Evolutionary conservation across 352 stramenopile species (phyloP), one percentile per base, ranked within the genome.

Genomic region (Phytophthora constricta): DNA sequence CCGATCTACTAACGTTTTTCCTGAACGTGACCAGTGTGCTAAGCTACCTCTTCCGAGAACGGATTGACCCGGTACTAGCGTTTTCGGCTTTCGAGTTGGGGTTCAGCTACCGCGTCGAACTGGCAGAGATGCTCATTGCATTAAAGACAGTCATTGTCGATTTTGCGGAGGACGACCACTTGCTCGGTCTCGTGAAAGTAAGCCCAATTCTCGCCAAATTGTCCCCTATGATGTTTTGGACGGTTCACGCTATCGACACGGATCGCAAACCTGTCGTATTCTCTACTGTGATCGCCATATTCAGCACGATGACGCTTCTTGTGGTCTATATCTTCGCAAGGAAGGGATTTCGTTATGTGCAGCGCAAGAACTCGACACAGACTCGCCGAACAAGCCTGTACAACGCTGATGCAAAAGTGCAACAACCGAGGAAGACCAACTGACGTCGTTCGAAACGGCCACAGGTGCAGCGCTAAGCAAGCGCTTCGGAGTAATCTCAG

Each of bases 1-100:
- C 72, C 11, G 59, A 77, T 52, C 39, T 84, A 1, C 43, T 84
- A 10, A 65, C 62, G 25, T 58, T 79, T 17, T 81, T 65, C 26
- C 39, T 81, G 1, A 60, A 58, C 31, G 26, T 61, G 11, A 49
- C 46, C 1, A 71, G 55, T n/a, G 8, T 72, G 4, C 23, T 83
- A 23, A 68, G 71, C 7, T 68, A 69, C 23, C n/a, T 71, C 3
- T 31, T 69, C 10, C 50, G 58, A n/a, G 75, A 76, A 34, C 67
- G 66, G 9, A 68, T 80, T 4, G 68, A 80, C 20, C 71, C 75
- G 4, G 26, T 68, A 4, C 23, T 80, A 2, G 62, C 64, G 4
- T 68, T 79, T 14, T n/a, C 65, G 0, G 23, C 42, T 9, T 80
- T 76, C 43, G 31, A 58, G 10, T 26, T 69, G 13, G 59, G 61